Evolutionary conservation across 768 basidiomycete species (phyloP).

Genomic region (Russula brevipes): DNA sequence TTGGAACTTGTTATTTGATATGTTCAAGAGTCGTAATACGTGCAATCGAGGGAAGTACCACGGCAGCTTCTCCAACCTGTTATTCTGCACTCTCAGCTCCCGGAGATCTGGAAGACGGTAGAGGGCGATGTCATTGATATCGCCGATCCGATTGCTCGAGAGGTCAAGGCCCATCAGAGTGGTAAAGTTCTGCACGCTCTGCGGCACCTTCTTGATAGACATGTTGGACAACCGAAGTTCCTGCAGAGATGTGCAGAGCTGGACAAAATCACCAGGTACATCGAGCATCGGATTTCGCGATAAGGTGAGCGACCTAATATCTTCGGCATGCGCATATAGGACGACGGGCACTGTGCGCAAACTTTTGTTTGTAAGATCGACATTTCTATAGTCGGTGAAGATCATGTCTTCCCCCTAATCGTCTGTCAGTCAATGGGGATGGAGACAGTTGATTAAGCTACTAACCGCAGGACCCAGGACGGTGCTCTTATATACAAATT

Average conservation of each 20-base stretch:
- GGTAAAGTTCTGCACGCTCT: slow-evolving; percentile 67
- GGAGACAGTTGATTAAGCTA: slow-evolving; percentile 16
- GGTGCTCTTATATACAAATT: slow-evolving; percentile 84
- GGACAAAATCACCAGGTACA: slow-evolving; percentile 93
- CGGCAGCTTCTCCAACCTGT: slow-evolving; percentile 82
- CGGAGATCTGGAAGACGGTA: slow-evolving; percentile 68
- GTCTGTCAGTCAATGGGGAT: slow-evolving; percentile 1
- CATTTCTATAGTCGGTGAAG: slow-evolving; percentile 64
- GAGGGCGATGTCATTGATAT: slow-evolving; percentile 81
- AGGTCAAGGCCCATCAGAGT: slow-evolving; percentile 79
- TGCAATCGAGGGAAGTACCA: slow-evolving; percentile 76
- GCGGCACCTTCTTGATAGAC: slow-evolving; percentile 92
- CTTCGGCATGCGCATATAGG: slow-evolving; percentile 77
- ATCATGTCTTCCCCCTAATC: slow-evolving; percentile 66
- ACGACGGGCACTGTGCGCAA: slow-evolving; percentile 85
- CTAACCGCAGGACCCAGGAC: slow-evolving; percentile 58
- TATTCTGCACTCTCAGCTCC: slow-evolving; percentile 78
- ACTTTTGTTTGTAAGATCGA: slow-evolving; percentile 77
- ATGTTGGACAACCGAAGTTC: slow-evolving; percentile 86
- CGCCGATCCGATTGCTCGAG: slow-evolving; percentile 85
- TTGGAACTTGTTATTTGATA: slow-evolving; percentile 93
- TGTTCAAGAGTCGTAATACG: slow-evolving; percentile 71
- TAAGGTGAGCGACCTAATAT: slow-evolving; percentile 78
- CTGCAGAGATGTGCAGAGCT: slow-evolving; percentile 74
- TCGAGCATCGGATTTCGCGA: slow-evolving; percentile 95